phyloP scores from a whole-genome alignment of 2,329 filamentous ascomycete genomes.

The Botrytis aclada region DNA sequence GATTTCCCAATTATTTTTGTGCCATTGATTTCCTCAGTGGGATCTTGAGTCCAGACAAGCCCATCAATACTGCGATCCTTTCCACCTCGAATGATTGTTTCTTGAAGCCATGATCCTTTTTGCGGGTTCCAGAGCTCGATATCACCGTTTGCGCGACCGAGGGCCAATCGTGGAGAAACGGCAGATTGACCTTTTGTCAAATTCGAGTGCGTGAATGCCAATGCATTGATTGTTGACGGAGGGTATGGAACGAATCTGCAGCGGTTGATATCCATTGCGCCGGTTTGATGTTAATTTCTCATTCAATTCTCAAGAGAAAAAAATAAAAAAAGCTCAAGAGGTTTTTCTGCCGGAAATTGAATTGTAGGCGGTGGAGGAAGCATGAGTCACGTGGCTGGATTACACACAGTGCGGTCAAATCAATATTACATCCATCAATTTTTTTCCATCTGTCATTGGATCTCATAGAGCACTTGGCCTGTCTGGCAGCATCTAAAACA shows the following conservation, averaged over 20 bases:
- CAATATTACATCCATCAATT: neutral
- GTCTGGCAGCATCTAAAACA: neutral
- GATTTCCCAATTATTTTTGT: constrained; percentile 67
- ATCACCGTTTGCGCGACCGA: constrained; percentile 90
- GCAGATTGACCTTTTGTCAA: constrained; percentile 49
- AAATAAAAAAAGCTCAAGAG: constrained; percentile 15
- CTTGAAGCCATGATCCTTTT: constrained; percentile 76
- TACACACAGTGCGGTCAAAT: too few species aligned
- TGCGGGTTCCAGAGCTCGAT: constrained; percentile 97
- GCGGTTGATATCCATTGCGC: constrained; percentile 87
- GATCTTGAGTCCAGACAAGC: constrained; percentile 85
- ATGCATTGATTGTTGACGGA: constrained; percentile 85
- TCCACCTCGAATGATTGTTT: constrained; percentile 79
- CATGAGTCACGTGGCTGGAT: neutral
- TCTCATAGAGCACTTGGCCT: too few species aligned
- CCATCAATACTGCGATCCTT: constrained; percentile 86
- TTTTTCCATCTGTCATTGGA: neutral
- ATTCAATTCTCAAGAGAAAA: constrained; percentile 5
- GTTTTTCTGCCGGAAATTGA: constrained; percentile 15
- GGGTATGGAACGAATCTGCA: constrained; percentile 94
- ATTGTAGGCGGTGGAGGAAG: neutral
- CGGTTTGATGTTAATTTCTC: constrained; percentile 7
- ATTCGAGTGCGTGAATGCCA: constrained; percentile 83
- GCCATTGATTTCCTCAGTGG: constrained; percentile 62
- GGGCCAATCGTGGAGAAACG: constrained; percentile 70